Base-by-base conservation (phyloP, 2,329 filamentous ascomycete genomes). In the Fusarium palustre region DNA sequence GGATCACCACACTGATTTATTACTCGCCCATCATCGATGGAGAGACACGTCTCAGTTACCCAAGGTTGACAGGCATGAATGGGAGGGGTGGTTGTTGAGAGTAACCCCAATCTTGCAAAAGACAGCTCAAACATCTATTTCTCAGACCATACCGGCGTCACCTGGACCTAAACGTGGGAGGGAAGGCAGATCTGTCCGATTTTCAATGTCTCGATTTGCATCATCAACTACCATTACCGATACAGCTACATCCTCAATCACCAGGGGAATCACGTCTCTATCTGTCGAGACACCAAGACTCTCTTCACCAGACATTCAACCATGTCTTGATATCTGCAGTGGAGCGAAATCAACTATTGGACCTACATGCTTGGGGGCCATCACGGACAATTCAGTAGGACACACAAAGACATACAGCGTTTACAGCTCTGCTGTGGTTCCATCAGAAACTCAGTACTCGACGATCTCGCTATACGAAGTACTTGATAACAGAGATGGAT, bases 221-320 rank as follows among this genome's bases (percentile, higher is more conserved):
- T 33, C 28, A 5, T 18, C 45, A 24, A 9, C 15, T 18, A 48
- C 45, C 0, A 10, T 48, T 2, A 24, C 30, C 0, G 45, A 33
- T 1, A 13, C 11, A 18, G 6, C 4, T 10, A 33, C 30, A 5
- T 33, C 30, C 20, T 33, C 45, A 3, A 33, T 33, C 15, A 7
- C 3, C 7, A 18, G 15, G 11, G 15, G 3, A 3, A 12, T 18
- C 7, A 15, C 15, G 1, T 24, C 28, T 12, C 0, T 33, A 2
- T 33, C 30, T 9, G 2, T 33, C 3, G 15, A 16, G 4, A 12
- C n/a, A 13, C 2, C 9, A 11, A 22, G 3, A 4, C 10, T 1
- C 20, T 0, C n/a, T 7, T 16, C 45, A 18, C 2, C 20, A 22
- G 11, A 4, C 2, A 9, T 22, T 2, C 45, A 48, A 7, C 3